Evolutionary conservation across 345 rosid genomes (phyloP).

Genomic region (Melaleuca alternifolia): DNA sequence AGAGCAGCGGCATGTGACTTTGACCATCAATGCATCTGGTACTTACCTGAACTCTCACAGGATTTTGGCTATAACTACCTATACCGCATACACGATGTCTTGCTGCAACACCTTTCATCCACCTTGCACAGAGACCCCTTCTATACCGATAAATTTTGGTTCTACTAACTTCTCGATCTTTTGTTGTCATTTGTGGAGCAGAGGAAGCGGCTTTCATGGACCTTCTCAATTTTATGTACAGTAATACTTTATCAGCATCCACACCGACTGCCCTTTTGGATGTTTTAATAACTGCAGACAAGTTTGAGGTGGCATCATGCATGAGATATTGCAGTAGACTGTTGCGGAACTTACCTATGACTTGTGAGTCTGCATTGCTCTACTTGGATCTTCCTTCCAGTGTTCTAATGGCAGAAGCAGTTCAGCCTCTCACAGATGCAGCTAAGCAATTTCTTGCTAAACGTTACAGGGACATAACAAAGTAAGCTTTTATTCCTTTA

Average conservation of each 20-base stretch:
- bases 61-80: background rate
- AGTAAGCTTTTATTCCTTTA: conserved; percentile 21
- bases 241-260: conserved; percentile 32
- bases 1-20: conserved; percentile 53
- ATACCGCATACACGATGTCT: background rate
- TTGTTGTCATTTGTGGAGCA: conserved; percentile 18
- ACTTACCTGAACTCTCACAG: background rate
- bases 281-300: conserved; percentile 72
- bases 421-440: conserved; percentile 62
- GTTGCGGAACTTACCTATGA: conserved; percentile 59
- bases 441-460: conserved; percentile 59
- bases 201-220: conserved; percentile 79
- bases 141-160: background rate
- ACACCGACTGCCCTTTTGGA: conserved; percentile 48
- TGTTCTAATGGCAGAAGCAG: conserved; percentile 56
- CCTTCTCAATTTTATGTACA: conserved; percentile 71
- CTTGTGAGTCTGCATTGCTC: conserved; percentile 65
- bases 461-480: conserved; percentile 46
- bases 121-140: background rate
- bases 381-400: conserved; percentile 70
- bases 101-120: background rate
- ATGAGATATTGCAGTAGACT: conserved; percentile 67
- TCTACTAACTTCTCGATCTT: background rate
- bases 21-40: conserved; percentile 69
- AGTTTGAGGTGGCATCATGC: conserved; percentile 79